Evolutionary conservation across 139 green algal species (phyloP), one percentile per base, ranked within the genome.

Genomic region (Picochlorum sp.): DNA sequence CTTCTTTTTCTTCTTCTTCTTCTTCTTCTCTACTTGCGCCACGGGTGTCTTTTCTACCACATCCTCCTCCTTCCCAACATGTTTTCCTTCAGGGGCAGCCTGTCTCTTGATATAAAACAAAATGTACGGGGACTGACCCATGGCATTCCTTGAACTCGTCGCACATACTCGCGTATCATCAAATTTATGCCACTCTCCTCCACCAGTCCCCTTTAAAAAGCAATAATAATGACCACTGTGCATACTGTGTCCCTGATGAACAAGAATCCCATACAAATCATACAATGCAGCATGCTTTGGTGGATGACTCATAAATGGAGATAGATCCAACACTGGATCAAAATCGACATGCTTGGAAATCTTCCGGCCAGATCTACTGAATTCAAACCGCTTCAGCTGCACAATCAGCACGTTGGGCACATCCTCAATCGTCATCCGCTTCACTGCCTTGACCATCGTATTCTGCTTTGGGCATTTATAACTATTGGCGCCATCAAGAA

Each of bases 311-410:
- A 92, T 76, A 80, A 82, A 97, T 3, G 84, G 85, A 24, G 49
- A 54, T 67, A 97, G 52, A 78, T 97, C 81, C 44, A 98, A 79
- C 30, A 60, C 41, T 1, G 75, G 65, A 0, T 69, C 68, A 71
- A 89, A 98, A 41, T 92, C 84, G 1, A 98, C 84, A 51, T 79
- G 74, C 50, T 90, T 88, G 64, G 73, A 67, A 30, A 97, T 80
- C 78, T 97, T 97, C 64, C 78, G 74, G 16, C 89, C 84, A 41
- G 75, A 80, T 15, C 69, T 69, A 16, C 75, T 82, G 75, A 86
- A 96, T 65, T 90, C 85, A 73, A 96, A 96, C 59, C 89, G 84
- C 75, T 96, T 96, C 6, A 96, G 75, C 62, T 95, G 87, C 15
- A 90, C 32, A n/a, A 92, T 66, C 26, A 97, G 82, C 47, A 97